A percentile compares a stretch with the other conserved stretches of the same genome.
Conservation (phyloP, 1,284 basidiomycete genomes). For the Leccinum subfulvum region DNA sequence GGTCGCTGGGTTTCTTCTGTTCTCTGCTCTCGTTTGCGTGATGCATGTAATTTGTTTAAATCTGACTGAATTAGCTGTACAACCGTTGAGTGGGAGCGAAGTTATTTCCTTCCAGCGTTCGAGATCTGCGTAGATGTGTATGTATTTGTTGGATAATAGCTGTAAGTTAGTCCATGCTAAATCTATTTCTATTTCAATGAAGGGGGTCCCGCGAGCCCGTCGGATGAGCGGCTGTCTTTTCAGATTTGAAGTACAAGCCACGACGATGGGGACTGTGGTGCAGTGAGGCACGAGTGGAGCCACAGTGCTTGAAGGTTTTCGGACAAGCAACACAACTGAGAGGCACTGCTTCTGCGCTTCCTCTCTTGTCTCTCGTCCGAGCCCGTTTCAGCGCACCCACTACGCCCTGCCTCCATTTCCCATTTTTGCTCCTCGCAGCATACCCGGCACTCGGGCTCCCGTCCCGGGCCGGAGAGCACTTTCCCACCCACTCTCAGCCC, state of each 20-base stretch:
- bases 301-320: no score
- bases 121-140: neutral
- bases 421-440: no score
- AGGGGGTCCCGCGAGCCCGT: neutral
- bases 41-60: neutral
- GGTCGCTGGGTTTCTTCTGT: neutral
- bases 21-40: neutral
- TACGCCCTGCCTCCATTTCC: no score
- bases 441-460: no score
- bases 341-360: no score
- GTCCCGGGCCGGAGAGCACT: no score
- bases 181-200: neutral
- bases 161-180: neutral
- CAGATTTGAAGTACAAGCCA: neutral
- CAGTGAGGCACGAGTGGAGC: no score
- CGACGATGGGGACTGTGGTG: neutral
- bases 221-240: neutral
- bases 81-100: no score
- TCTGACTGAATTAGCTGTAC: neutral
- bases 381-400: no score
- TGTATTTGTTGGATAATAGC: neutral
- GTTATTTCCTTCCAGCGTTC: neutral
- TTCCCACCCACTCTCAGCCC: no score
- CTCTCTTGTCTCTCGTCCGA: no score
- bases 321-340: no score